Percentiles rank a stretch among this genome's conserved stretches.
phyloP scores from a whole-genome alignment of 495 filamentous ascomycete species.

The Neurospora pannonica region DNA sequence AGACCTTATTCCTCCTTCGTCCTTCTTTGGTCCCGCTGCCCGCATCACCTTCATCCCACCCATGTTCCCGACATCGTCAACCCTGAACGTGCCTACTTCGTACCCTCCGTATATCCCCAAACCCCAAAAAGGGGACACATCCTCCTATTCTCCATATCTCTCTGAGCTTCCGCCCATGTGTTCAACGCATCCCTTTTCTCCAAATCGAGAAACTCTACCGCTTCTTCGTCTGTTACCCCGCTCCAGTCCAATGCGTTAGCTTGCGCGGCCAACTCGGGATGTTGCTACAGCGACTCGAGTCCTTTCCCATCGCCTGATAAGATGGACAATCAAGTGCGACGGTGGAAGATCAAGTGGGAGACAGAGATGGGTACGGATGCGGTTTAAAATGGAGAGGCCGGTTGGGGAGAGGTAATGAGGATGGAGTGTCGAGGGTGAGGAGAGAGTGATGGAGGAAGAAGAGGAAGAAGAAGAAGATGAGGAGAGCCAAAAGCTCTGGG shows the following conservation, averaged over 20 bases:
- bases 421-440: neutral
- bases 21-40: neutral
- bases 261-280: neutral
- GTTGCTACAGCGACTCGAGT: neutral
- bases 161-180: neutral
- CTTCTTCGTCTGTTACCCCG: neutral
- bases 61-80: neutral
- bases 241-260: conserved; percentile 1
- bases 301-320: neutral
- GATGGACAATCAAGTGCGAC: neutral
- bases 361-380: neutral
- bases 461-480: neutral
- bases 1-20: neutral
- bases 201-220: neutral
- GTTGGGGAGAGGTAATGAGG: neutral
- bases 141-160: neutral
- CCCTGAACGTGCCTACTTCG: neutral
- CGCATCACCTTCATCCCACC: neutral
- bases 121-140: neutral
- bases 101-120: neutral
- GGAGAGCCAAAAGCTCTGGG: neutral
- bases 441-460: neutral
- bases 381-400: neutral
- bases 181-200: neutral
- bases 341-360: neutral